Base-by-base conservation (phyloP, 805 yeast genomes). In the Kodamaea restingae region DNA sequence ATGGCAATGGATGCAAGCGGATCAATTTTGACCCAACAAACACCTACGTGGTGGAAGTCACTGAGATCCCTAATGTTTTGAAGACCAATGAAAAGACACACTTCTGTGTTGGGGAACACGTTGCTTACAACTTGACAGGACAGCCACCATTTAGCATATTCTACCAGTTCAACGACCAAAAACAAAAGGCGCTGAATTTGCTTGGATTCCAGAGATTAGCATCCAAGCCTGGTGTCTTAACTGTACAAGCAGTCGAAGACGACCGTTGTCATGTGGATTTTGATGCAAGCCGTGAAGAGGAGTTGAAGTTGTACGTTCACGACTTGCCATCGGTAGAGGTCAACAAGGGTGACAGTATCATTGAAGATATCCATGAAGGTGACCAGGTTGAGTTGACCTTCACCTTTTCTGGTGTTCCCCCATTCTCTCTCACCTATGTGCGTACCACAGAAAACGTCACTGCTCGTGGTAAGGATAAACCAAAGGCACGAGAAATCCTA, bases 71-170 rank as follows among this genome's bases (percentile, higher is more conserved):
- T 7, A 73, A 77, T 45, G 80, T 90, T 6, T 63, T 61, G 41
- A 59, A 71, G 34, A 48, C 35, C 2, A 43, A 42, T 10, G 29
- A 44, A 6, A 52, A 50, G 32, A 35, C 36, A 2, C 75, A 83
- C 51, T 83, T 80, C 53, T 93, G 99, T 73, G 95, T 91, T 18
- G 99, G 98, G 8, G 98, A 91, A 45, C 83, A 84, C 44, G 76
- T 93, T 18, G 71, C 83, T 1, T 86, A 86, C 55, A 75, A 81
- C 45, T 60, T 91, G 45, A 75, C 76, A 11, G 98, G 98, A 2
- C 66, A 76, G 3, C 77, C 95, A 0, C 96, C 96, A 15, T 88
- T 88, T 56, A 73, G 73, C 1, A 73, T 95, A 4, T 75, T 67
- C 36, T 93, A 93, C 56, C 73, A 73, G 18, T 90, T 91, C 64